These are phyloP conservation scores for Pichia sp. DNA, from an alignment of 1,139 yeast genomes.

Conservation along the genomic window DNA sequence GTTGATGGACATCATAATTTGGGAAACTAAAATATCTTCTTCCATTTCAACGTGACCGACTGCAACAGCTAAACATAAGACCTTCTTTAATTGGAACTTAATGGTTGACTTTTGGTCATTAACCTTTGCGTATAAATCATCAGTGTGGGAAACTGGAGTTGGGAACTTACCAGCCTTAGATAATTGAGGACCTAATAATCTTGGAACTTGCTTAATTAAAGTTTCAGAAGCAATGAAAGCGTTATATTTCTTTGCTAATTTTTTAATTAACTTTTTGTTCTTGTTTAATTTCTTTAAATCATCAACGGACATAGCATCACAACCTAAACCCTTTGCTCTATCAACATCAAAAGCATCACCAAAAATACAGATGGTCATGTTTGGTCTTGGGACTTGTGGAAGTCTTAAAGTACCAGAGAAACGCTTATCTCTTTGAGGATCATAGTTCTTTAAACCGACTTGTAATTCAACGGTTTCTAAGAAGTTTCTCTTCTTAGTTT, in stretches of 20 bases:
- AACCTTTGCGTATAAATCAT: constrained; percentile 94
- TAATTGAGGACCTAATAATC: constrained; percentile 99
- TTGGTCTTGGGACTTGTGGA: constrained; percentile 99
- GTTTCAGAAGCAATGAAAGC: constrained; percentile 99
- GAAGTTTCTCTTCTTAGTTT: constrained; percentile 99
- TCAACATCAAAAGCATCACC: constrained; percentile 99
- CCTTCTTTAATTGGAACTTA: constrained; percentile 99
- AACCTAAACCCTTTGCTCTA: constrained; percentile 99
- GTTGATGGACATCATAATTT: constrained; percentile 98
- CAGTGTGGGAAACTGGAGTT: constrained; percentile 99
- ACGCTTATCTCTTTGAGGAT: constrained; percentile 99
- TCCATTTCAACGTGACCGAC: constrained; percentile 99
- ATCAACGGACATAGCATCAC: constrained; percentile 99
- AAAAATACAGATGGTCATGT: constrained; percentile 99
- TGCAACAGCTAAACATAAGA: constrained; percentile 89
- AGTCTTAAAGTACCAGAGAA: constrained; percentile 99
- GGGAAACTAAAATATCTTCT: constrained; percentile 93
- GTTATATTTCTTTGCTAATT: constrained; percentile 99
- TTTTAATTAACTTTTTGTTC: constrained; percentile 99
- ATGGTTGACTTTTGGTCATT: constrained; percentile 98
- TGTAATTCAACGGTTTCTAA: constrained; percentile 99
- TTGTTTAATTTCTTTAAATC: constrained; percentile 99
- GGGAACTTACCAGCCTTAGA: constrained; percentile 99
- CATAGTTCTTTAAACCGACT: constrained; percentile 99
- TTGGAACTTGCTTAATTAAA: constrained; percentile 99